Percentiles rank a stretch among this genome's conserved stretches.
phyloP scores from a whole-genome alignment of 2,329 filamentous ascomycete genomes.

The Microcera coccophila region DNA sequence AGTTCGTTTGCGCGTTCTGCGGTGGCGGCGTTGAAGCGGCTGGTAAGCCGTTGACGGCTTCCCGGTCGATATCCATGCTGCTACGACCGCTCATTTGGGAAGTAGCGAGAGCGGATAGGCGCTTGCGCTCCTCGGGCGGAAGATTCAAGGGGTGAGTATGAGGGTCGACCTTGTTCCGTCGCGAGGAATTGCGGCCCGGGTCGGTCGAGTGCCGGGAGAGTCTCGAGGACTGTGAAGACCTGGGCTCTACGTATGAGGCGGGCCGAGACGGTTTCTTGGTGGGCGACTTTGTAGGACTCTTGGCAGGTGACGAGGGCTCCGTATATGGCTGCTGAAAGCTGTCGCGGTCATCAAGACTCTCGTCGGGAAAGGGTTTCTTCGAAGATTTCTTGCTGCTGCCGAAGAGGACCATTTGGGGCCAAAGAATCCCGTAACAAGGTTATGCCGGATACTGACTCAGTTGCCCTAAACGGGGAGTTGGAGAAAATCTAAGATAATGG shows the following conservation, averaged over 20 bases:
- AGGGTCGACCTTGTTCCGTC: slow-evolving; percentile 56
- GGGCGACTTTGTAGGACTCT: slow-evolving; percentile 33
- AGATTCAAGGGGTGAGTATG: slow-evolving; percentile 87
- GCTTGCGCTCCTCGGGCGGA: slow-evolving; percentile 80
- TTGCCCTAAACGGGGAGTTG: slow-evolving; percentile 34
- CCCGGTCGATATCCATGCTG: slow-evolving; percentile 75
- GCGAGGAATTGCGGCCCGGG: slow-evolving; percentile 37
- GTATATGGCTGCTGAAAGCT: slow-evolving; percentile 34
- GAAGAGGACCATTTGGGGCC: slow-evolving; percentile 52
- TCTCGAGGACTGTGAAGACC: slow-evolving; percentile 37
- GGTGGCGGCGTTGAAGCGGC: slow-evolving; percentile 52
- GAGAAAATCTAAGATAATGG: slow-evolving; percentile 19
- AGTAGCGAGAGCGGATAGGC: slow-evolving; percentile 64
- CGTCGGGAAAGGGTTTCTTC: slow-evolving; percentile 41
- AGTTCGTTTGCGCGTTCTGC: slow-evolving; percentile 40
- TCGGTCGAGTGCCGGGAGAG: slow-evolving; percentile 49
- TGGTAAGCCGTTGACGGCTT: slow-evolving; percentile 46
- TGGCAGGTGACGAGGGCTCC: slow-evolving; percentile 37
- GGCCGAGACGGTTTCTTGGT: slow-evolving; percentile 31
- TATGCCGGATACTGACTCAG: slow-evolving; percentile 36
- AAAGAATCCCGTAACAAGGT: slow-evolving; percentile 37
- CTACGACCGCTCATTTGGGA: slow-evolving; percentile 54
- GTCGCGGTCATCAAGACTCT: slow-evolving; percentile 35
- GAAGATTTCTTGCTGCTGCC: slow-evolving; percentile 41
- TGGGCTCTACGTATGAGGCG: slow-evolving; percentile 29